Percentiles rank a stretch among this genome's conserved stretches.
Conservation (phyloP, 768 basidiomycete species). For the Trametes villosa region DNA sequence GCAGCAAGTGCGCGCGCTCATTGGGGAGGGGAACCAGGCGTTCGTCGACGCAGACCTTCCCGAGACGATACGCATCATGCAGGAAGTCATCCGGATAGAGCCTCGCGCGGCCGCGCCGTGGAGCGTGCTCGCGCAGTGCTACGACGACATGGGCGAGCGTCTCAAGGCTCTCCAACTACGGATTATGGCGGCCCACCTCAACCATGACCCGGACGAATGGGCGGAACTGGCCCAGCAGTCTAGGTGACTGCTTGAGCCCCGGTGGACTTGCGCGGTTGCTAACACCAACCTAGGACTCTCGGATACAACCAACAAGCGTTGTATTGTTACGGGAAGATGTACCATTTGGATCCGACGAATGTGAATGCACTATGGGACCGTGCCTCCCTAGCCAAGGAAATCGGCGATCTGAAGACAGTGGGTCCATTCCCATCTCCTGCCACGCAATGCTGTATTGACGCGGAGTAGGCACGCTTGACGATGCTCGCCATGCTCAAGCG, state of each 20-base stretch:
- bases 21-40: slow-evolving; percentile 87
- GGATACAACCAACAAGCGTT: slow-evolving; percentile 85
- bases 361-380: slow-evolving; percentile 90
- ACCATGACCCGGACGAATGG: slow-evolving; percentile 87
- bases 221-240: slow-evolving; percentile 76
- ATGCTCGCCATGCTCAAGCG: slow-evolving; percentile 74
- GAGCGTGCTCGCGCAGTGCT: slow-evolving; percentile 86
- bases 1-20: slow-evolving; percentile 69
- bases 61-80: slow-evolving; percentile 78
- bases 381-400: slow-evolving; percentile 77
- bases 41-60: slow-evolving; percentile 73
- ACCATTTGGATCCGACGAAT: slow-evolving; percentile 78
- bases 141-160: slow-evolving; percentile 69
- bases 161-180: slow-evolving; percentile 80
- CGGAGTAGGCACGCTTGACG: slow-evolving; percentile 57
- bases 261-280: neutral
- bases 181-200: slow-evolving; percentile 90
- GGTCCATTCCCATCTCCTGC: neutral
- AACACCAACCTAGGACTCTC: slow-evolving; percentile 51
- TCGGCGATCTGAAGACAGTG: slow-evolving; percentile 71
- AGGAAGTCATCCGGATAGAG: slow-evolving; percentile 93
- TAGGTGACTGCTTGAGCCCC: slow-evolving; percentile 41
- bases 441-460: neutral
- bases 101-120: slow-evolving; percentile 83
- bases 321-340: slow-evolving; percentile 88